Evolutionary conservation across 164 flowering plant genomes (phyloP), one percentile per base, ranked within the genome.

Genomic region (Litsea cubeba): DNA sequence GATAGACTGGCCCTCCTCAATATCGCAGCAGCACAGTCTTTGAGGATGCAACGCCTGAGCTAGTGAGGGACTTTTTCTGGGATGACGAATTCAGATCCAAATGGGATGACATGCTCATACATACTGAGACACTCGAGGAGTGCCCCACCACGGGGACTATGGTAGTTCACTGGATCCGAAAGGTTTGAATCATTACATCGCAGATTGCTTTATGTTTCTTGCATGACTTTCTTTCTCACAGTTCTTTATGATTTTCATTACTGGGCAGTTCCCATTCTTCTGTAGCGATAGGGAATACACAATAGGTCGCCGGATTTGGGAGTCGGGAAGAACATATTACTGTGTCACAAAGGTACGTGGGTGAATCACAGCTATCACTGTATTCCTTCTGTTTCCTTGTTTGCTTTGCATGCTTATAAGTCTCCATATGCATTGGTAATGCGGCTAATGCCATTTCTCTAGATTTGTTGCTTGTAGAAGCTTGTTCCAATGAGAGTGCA

Each of bases 51-150:
- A 80, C 88, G 3, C 89, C 96, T 5, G 92, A 91, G 79, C 22
- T 87, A 69, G 79, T 87, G 62, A 87, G 90, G 77, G 92, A 91
- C 74, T 91, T 91, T 75, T 90, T 89, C 71, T 91, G 96, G 94
- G 96, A 91, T 72, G 94, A 91, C 76, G 84, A 81, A 25, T 91
- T 90, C 74, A 78, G 96, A 65, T 22, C 79, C 1, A 80, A 87
- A 72, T 91, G 94, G 94, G 96, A 91, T 82, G 84, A 87, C 74
- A 88, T 90, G 96, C 88, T 89, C 68, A 54, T 78, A 20, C 18
- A 74, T 28, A 50, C 64, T 57, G 40, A 18, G 49, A 71, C 64
- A 24, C 17, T 71, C 12, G 73, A 57, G n/a, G 73, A 71, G 40
- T 71, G 73, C 23, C 64, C 62, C 14, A 71, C 12, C n/a, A 71